Evolutionary conservation across 73 alveolate genomes (phyloP).

Genomic region (Tetrahymena thermophila): DNA sequence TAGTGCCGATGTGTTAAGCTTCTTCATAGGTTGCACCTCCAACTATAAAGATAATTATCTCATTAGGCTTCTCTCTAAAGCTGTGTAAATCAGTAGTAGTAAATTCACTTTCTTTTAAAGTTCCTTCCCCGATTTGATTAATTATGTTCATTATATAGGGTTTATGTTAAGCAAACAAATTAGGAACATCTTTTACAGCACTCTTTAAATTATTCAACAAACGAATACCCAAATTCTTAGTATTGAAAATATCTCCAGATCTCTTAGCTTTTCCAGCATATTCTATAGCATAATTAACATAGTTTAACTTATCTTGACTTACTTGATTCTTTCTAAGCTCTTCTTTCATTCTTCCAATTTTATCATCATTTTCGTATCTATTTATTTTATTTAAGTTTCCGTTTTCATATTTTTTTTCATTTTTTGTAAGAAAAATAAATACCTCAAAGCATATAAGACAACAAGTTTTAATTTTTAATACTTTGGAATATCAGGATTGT

Average conservation of each 20-base stretch:
- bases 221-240: constrained; percentile 63
- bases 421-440: not conserved
- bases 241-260: constrained; percentile 70
- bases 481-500: constrained; percentile 43
- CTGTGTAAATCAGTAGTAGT: constrained; percentile 45
- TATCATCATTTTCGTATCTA: constrained; percentile 73
- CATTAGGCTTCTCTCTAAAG: constrained; percentile 61
- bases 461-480: constrained; percentile 79
- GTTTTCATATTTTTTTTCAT: not conserved
- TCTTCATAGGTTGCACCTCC: constrained; percentile 95
- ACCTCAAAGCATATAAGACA: constrained; percentile 67
- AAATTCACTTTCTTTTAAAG: constrained; percentile 52
- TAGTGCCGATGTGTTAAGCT: constrained; percentile 58
- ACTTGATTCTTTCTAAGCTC: constrained; percentile 52
- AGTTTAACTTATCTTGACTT: constrained; percentile 43
- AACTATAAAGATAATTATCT: constrained; percentile 70
- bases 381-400: constrained; percentile 30
- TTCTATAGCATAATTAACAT: constrained; percentile 55
- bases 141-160: constrained; percentile 54
- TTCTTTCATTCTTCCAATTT: constrained; percentile 57
- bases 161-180: constrained; percentile 86
- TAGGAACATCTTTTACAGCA: constrained; percentile 68
- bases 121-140: constrained; percentile 61
- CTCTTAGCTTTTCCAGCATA: constrained; percentile 71
- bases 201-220: constrained; percentile 48